Evolutionary conservation across 2,329 filamentous ascomycete genomes (phyloP).

Genomic region (Elsinoe australis): DNA sequence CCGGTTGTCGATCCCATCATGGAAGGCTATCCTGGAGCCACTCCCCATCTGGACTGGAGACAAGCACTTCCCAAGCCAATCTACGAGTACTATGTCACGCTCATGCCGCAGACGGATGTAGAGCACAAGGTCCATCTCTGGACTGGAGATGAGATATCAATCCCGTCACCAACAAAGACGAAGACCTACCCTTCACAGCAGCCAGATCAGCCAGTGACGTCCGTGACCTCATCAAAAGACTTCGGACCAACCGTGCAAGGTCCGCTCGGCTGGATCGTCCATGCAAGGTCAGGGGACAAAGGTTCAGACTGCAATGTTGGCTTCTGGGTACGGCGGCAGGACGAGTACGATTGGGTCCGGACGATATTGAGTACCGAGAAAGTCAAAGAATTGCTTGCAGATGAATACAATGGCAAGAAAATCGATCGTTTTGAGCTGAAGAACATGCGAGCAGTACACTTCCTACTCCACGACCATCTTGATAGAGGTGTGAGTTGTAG

Average conservation of each 20-base stretch:
- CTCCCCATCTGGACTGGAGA: conserved; percentile 27
- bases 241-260: conserved; percentile 33
- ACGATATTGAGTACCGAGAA: conserved; percentile 25
- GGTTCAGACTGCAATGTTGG: conserved; percentile 31
- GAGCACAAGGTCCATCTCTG: conserved; percentile 26
- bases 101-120: conserved; percentile 27
- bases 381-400: conserved; percentile 27
- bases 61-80: conserved; percentile 24
- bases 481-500: conserved; percentile 17
- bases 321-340: conserved; percentile 35
- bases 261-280: conserved; percentile 34
- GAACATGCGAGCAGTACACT: conserved; percentile 35
- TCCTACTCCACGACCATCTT: conserved; percentile 22
- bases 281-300: conserved; percentile 31
- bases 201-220: conserved; percentile 27
- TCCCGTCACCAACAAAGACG: conserved; percentile 13
- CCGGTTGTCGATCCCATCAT: conserved; percentile 27
- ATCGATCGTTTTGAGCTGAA: conserved; percentile 36
- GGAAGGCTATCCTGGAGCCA: conserved; percentile 30
- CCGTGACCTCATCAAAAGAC: conserved; percentile 25
- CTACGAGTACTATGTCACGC: conserved; percentile 21
- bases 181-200: conserved; percentile 19
- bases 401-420: conserved; percentile 29
- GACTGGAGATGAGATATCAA: conserved; percentile 17
- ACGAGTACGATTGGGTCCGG: conserved; percentile 31